Percentiles rank a stretch among this genome's conserved stretches.
phyloP scores from a whole-genome alignment of 805 yeast species.

The Candida peoriensis region DNA sequence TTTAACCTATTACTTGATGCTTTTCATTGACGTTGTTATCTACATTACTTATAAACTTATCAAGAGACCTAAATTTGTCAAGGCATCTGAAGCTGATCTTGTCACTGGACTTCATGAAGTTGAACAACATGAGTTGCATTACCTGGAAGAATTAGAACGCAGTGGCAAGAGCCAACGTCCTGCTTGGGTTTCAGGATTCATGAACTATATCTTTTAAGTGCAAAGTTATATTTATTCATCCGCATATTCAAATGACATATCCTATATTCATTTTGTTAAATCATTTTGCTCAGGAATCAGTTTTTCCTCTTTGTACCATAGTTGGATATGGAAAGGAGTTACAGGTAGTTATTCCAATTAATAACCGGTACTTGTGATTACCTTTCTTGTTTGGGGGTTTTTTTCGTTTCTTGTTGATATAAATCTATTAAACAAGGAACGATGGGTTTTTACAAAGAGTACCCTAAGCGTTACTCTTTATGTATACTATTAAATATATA shows the following conservation, averaged over 20 bases:
- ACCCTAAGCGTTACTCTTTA: no score
- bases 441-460: no score
- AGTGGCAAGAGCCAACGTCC: conserved; percentile 2
- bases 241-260: neutral
- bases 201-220: conserved; percentile 15
- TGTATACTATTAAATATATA: no score
- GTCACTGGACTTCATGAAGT: conserved; percentile 28
- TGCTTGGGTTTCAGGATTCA: conserved; percentile 1
- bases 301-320: no score
- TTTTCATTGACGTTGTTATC: conserved; percentile 45
- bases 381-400: no score
- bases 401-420: no score
- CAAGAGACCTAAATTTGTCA: conserved; percentile 39
- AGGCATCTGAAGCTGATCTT: conserved; percentile 47
- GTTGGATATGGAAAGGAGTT: no score
- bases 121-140: conserved; percentile 39
- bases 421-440: no score
- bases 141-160: conserved; percentile 11
- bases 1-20: conserved; percentile 68
- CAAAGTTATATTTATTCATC: neutral
- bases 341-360: no score
- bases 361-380: no score
- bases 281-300: no score
- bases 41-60: conserved; percentile 45
- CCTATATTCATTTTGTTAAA: no score